Conservation (phyloP, 495 filamentous ascomycete genomes). For the Aspergillus olivimuriae region DNA sequence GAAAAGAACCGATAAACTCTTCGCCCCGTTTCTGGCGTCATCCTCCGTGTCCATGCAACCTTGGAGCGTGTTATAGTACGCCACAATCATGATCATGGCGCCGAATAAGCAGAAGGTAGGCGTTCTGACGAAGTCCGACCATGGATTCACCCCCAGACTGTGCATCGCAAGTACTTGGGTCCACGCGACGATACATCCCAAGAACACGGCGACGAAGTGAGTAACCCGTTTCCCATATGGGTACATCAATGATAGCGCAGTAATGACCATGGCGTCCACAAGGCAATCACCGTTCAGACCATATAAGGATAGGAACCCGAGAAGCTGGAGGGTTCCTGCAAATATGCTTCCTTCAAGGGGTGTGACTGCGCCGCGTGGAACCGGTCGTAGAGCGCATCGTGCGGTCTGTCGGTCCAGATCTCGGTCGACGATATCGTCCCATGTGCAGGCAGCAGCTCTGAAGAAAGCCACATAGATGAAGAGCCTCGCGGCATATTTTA, state of each 20-base stretch:
- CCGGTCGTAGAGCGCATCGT: constrained; percentile 27
- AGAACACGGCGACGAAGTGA: background rate
- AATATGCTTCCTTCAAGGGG: background rate
- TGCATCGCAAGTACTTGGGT: background rate
- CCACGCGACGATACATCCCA: background rate
- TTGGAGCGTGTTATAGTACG: constrained; percentile 40
- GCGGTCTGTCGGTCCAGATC: constrained; percentile 30
- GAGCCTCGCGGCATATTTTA: background rate
- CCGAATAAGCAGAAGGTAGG: background rate
- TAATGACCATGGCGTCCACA: background rate
- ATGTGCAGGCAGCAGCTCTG: constrained; percentile 15
- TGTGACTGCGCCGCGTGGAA: constrained; percentile 5
- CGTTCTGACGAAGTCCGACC: background rate
- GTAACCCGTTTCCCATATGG: constrained; percentile 5
- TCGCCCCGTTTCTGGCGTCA: constrained; percentile 34
- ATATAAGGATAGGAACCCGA: background rate
- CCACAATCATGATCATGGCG: constrained; percentile 10
- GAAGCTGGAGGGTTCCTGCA: background rate
- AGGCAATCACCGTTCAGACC: background rate
- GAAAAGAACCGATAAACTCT: constrained; percentile 31
- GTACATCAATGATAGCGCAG: background rate
- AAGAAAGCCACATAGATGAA: constrained; percentile 5
- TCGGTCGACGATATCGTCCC: constrained; percentile 39
- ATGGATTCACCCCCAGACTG: background rate
- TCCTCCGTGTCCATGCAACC: constrained; percentile 36